Percentiles rank a stretch among this genome's conserved stretches.
phyloP scores from a whole-genome alignment of 2,329 filamentous ascomycete genomes.

The Hymenoscyphus fraxineus region DNA sequence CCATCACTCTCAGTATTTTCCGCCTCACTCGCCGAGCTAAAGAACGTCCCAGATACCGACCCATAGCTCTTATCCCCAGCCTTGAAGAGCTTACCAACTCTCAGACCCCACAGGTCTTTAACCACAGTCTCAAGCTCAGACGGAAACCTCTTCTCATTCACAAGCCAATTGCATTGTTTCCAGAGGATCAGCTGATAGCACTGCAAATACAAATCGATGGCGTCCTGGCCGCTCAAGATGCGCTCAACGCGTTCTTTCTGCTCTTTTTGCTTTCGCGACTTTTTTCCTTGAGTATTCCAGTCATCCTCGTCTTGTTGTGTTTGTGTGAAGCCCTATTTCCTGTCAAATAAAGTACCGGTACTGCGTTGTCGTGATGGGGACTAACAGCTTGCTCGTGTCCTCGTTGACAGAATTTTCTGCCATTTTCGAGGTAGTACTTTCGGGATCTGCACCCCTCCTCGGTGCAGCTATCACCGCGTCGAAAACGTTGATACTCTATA shows the following conservation, averaged over 20 bases:
- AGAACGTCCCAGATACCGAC: conserved; percentile 34
- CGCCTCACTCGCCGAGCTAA: conserved; percentile 36
- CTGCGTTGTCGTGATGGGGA: conserved; percentile 2
- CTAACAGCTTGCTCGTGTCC: conserved; percentile 61
- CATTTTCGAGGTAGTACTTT: conserved; percentile 57
- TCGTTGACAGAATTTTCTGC: conserved; percentile 61
- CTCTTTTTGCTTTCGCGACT: conserved; percentile 54
- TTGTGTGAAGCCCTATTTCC: conserved; percentile 36
- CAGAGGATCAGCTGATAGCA: conserved; percentile 80
- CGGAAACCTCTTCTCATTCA: conserved; percentile 62
- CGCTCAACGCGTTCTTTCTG: conserved; percentile 54
- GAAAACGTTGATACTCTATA: conserved; percentile 37
- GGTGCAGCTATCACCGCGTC: conserved; percentile 46
- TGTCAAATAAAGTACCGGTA: conserved; percentile 19
- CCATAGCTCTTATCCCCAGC: conserved; percentile 34
- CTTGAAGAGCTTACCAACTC: conserved; percentile 38
- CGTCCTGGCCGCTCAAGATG: conserved; percentile 62
- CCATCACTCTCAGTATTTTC: conserved; percentile 36
- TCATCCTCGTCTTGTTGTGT: conserved; percentile 63
- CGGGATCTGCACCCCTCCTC: conserved; percentile 58
- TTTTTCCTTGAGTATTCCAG: conserved; percentile 57
- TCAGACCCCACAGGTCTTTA: conserved; percentile 78
- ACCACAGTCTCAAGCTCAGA: conserved; percentile 74
- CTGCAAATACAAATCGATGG: conserved; percentile 75
- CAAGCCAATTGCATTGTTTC: conserved; percentile 73